A percentile compares a stretch with the other conserved stretches of the same genome.
These are phyloP conservation scores for Ogataea polymorpha DNA, from an alignment of 805 yeast genomes.

Conservation along the genomic window DNA sequence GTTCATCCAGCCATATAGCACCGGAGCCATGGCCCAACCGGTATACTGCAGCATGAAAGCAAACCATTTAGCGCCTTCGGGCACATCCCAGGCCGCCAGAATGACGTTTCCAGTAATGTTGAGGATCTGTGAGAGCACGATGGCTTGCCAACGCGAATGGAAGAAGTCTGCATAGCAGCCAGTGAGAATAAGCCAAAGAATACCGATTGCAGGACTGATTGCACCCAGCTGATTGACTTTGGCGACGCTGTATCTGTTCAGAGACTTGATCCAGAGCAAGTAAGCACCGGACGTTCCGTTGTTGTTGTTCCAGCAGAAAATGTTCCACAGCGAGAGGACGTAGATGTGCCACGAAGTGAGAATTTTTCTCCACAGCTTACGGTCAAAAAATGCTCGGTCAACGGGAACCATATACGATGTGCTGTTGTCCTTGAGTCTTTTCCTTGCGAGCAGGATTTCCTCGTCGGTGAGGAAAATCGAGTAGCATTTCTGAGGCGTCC, in stretches of 20 bases:
- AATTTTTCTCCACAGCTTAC: constrained; percentile 40
- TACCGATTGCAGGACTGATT: constrained; percentile 32
- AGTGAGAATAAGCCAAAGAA: constrained; percentile 15
- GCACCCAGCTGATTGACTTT: constrained; percentile 34
- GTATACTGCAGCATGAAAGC: constrained; percentile 37
- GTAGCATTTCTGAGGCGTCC: constrained; percentile 42
- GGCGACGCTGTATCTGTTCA: constrained; percentile 36
- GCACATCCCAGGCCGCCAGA: constrained; percentile 47
- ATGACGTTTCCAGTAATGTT: constrained; percentile 32
- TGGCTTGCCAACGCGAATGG: constrained; percentile 23
- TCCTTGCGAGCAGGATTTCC: constrained; percentile 45
- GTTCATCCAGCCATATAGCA: constrained; percentile 52
- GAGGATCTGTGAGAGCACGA: constrained; percentile 38
- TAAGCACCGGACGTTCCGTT: constrained; percentile 35
- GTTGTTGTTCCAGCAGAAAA: constrained; percentile 19
- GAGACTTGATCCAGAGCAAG: constrained; percentile 25
- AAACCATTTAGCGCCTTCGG: constrained; percentile 41
- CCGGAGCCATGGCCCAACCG: constrained; percentile 53
- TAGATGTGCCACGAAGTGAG: constrained; percentile 42
- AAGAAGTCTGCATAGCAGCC: constrained; percentile 24
- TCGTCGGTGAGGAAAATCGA: constrained; percentile 37
- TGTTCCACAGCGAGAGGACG: constrained; percentile 22
- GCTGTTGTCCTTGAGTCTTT: constrained; percentile 36
- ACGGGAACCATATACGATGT: constrained; percentile 27
- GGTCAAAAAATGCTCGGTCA: constrained; percentile 37